Evolutionary conservation across 148 eudicot genomes (phyloP).

Genomic region (Rhododendron henanense): DNA sequence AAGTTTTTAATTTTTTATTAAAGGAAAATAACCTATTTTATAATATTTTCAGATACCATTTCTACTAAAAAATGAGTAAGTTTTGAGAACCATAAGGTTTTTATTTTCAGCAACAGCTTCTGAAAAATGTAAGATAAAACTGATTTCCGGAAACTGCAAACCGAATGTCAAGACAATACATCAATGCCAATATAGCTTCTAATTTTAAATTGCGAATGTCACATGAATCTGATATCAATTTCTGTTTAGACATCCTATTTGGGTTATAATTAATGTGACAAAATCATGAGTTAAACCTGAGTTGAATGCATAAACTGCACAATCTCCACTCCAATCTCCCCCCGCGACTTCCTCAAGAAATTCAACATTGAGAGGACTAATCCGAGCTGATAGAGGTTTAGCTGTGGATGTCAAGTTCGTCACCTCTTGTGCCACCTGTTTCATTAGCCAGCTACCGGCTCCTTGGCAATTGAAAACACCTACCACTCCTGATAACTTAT

Average conservation of each 20-base stretch:
- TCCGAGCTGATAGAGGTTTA: slow-evolving; percentile 26
- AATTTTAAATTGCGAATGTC: neutral
- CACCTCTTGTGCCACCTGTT: neutral
- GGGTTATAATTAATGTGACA: neutral
- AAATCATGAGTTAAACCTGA: slow-evolving; percentile 30
- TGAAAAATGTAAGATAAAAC: neutral
- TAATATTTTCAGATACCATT: too few species aligned
- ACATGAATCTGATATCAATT: neutral
- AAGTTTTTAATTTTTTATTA: too few species aligned
- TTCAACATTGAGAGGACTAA: slow-evolving; percentile 36
- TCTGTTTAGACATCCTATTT: neutral
- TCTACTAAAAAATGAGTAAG: too few species aligned
- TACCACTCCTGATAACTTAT: slow-evolving; percentile 25
- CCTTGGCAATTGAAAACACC: slow-evolving; percentile 35
- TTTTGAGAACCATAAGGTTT: too few species aligned
- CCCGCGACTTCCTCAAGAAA: slow-evolving; percentile 39
- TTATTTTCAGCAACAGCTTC: neutral
- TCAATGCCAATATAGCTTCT: neutral
- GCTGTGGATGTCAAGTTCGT: slow-evolving; percentile 1
- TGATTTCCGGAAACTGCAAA: neutral
- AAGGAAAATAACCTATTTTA: too few species aligned
- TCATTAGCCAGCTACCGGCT: slow-evolving; percentile 15
- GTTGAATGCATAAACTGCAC: slow-evolving; percentile 43
- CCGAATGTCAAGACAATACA: neutral
- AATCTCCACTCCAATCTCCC: slow-evolving; percentile 42